Percentiles rank a stretch among this genome's conserved stretches.
These are phyloP conservation scores for Pseudogymnoascus sp. DNA, from an alignment of 2,329 filamentous ascomycete species.

Conservation along the genomic window DNA sequence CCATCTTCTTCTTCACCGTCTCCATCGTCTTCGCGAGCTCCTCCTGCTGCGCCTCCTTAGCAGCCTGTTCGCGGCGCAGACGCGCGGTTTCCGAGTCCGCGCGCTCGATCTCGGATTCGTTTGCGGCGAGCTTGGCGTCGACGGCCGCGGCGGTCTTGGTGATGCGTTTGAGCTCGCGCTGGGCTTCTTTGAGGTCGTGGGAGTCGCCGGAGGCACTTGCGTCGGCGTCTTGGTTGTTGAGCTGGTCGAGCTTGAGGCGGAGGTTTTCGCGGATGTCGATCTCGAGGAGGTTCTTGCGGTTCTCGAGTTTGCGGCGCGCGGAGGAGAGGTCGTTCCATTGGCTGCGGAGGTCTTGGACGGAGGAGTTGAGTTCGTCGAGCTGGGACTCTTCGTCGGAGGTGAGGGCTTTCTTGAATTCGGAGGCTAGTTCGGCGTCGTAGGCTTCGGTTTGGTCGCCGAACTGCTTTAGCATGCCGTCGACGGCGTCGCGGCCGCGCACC, in stretches of 20 bases:
- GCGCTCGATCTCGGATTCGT: conserved; percentile 65
- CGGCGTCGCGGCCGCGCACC: conserved; percentile 54
- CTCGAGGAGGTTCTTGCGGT: conserved; percentile 75
- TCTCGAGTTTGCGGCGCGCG: conserved; percentile 70
- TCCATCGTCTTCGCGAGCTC: conserved; percentile 73
- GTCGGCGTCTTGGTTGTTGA: conserved; percentile 71
- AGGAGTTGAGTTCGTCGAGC: conserved; percentile 63
- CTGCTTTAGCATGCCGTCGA: conserved; percentile 68
- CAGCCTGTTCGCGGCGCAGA: conserved; percentile 43
- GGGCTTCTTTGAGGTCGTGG: conserved; percentile 67
- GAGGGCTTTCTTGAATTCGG: conserved; percentile 88
- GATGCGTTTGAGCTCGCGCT: conserved; percentile 74
- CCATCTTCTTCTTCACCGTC: conserved; percentile 80
- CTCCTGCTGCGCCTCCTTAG: conserved; percentile 66
- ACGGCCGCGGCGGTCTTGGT: conserved; percentile 62
- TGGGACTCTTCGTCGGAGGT: conserved; percentile 75
- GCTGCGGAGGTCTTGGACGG: conserved; percentile 67
- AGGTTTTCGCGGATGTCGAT: conserved; percentile 85
- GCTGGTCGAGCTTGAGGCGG: conserved; percentile 77
- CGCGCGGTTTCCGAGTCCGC: conserved; percentile 35
- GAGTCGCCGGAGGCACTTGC: conserved; percentile 53
- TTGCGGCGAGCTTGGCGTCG: conserved; percentile 63
- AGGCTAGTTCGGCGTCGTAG: conserved; percentile 72
- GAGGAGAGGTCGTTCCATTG: conserved; percentile 71
- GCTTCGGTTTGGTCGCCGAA: conserved; percentile 69